Conservation (phyloP, 2,329 filamentous ascomycete species). For the Hypoxylon sp. region DNA sequence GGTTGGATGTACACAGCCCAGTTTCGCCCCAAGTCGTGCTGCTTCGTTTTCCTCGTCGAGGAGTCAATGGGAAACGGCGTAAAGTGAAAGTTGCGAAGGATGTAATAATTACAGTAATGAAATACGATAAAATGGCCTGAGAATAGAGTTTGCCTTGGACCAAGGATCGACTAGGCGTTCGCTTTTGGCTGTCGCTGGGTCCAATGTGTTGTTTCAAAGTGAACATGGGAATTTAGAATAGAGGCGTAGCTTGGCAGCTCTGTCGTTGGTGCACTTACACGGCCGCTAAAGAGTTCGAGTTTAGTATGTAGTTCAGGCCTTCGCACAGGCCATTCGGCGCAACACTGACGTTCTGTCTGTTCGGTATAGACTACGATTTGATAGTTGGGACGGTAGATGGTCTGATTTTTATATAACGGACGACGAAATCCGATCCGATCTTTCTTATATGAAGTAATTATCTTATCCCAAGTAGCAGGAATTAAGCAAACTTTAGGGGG, state of each 20-base stretch:
- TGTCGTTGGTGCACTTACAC: slow-evolving; percentile 6
- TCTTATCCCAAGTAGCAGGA: not conserved
- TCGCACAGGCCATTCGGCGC: not conserved
- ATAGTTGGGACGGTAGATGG: not conserved
- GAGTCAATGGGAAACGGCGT: slow-evolving; percentile 27
- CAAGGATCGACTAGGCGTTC: slow-evolving; percentile 26
- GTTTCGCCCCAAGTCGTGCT: slow-evolving; percentile 1
- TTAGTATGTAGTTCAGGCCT: no score
- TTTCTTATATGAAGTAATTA: slow-evolving; percentile 1
- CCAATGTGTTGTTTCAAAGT: slow-evolving; percentile 44
- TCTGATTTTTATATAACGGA: not conserved
- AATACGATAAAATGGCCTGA: slow-evolving; percentile 22
- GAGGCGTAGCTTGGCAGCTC: slow-evolving; percentile 25
- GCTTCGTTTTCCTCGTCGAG: slow-evolving; percentile 25
- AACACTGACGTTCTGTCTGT: not conserved
- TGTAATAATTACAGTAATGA: slow-evolving; percentile 38
- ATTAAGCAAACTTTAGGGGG: slow-evolving; percentile 18
- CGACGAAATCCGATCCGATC: not conserved
- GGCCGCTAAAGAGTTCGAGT: not conserved
- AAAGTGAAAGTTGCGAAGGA: slow-evolving; percentile 21
- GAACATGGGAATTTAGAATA: slow-evolving; percentile 41
- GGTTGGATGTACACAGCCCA: slow-evolving; percentile 12
- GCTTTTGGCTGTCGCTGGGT: slow-evolving; percentile 12
- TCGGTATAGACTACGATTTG: not conserved
- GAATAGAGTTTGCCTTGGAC: slow-evolving; percentile 17